phyloP scores from a whole-genome alignment of 2,329 filamentous ascomycete species.

The Hortaea werneckii region DNA sequence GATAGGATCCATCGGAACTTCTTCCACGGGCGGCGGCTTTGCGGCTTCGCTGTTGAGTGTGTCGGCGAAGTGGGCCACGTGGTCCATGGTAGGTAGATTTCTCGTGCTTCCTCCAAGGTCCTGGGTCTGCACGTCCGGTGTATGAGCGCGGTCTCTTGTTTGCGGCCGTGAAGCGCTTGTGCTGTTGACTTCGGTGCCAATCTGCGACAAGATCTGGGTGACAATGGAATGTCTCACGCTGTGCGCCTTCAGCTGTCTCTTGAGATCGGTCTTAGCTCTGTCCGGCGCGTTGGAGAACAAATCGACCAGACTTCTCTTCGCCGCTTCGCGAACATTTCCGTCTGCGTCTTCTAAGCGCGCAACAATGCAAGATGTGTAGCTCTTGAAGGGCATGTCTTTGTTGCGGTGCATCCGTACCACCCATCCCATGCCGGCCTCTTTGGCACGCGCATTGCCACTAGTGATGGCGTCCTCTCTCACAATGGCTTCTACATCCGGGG shows the following conservation, averaged over 20 bases:
- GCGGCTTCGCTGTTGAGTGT: conserved; percentile 38
- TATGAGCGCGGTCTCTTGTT: conserved; percentile 12
- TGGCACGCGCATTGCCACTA: conserved; percentile 72
- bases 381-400: conserved; percentile 67
- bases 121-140: conserved; percentile 17
- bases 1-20: conserved; percentile 64
- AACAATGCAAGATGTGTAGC: conserved; percentile 74
- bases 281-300: conserved; percentile 76
- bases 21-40: conserved; percentile 51
- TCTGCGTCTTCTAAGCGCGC: conserved; percentile 85
- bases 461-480: conserved; percentile 69
- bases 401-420: conserved; percentile 76
- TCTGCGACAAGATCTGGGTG: conserved; percentile 65
- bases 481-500: conserved; percentile 65
- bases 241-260: conserved; percentile 72
- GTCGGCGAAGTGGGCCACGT: conserved; percentile 35
- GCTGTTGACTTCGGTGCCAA: conserved; percentile 43
- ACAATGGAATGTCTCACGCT: conserved; percentile 82
- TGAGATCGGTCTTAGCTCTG: conserved; percentile 77
- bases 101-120: conserved; percentile 32
- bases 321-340: conserved; percentile 72
- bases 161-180: conserved; percentile 12
- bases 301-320: conserved; percentile 74
- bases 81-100: conserved; percentile 31
- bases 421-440: conserved; percentile 79